A percentile compares a stretch with the other conserved stretches of the same genome.
Evolutionary conservation across 163 green algal genomes (phyloP).

Genomic region (Coccomyxa subellipsoidea): DNA sequence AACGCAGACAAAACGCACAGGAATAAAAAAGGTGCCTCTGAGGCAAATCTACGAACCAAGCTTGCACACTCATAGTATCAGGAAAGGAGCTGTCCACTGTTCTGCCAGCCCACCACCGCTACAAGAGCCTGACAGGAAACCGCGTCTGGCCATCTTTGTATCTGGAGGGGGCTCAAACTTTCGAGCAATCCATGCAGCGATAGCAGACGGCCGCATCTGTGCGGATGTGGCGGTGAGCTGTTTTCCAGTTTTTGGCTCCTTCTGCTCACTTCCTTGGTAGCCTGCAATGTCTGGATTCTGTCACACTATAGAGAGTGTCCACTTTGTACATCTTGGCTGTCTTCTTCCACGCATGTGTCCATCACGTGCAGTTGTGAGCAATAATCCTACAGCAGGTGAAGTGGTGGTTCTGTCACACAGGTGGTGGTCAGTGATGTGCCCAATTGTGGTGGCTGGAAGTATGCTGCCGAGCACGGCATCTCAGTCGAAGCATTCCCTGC

Average conservation of each 20-base stretch:
- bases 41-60: too few species aligned
- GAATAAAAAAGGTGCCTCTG: too few species aligned
- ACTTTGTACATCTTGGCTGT: background rate
- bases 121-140: background rate
- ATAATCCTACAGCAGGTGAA: background rate
- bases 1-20: too few species aligned
- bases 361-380: background rate
- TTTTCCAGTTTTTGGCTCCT: background rate
- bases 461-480: constrained; percentile 73
- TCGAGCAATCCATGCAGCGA: constrained; percentile 85
- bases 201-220: constrained; percentile 68
- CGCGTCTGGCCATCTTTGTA: constrained; percentile 88
- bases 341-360: background rate
- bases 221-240: constrained; percentile 63
- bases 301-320: background rate
- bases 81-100: background rate
- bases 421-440: constrained; percentile 79
- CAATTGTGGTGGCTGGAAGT: constrained; percentile 74
- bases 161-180: constrained; percentile 96
- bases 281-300: background rate
- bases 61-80: too few species aligned
- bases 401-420: constrained; percentile 11
- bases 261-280: background rate
- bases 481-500: constrained; percentile 71
- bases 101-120: background rate